Percentiles rank a stretch among this genome's conserved stretches.
Conservation (phyloP, 1,139 yeast genomes). For the Suhomyces kunorum region DNA sequence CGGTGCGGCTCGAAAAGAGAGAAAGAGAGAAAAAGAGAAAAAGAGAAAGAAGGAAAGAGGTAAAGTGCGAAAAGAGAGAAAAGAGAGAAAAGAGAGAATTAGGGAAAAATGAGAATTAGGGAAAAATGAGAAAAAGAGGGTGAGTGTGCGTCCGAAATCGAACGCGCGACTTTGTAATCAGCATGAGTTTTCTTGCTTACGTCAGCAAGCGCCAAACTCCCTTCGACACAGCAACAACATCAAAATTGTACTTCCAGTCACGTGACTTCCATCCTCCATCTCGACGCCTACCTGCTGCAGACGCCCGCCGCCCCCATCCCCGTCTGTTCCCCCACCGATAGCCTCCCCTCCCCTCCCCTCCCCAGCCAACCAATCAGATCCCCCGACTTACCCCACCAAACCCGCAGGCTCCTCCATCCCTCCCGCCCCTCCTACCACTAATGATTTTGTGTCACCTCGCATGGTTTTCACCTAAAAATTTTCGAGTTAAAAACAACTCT, state of each 20-base stretch:
- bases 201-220: too few relatives aligned
- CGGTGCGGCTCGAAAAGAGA: too few relatives aligned
- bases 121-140: neutral
- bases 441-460: slow-evolving; percentile 10
- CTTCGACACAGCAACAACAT: too few relatives aligned
- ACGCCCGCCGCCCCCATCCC: neutral
- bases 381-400: neutral
- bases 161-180: too few relatives aligned
- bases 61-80: neutral
- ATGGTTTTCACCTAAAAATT: slow-evolving; percentile 11
- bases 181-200: too few relatives aligned
- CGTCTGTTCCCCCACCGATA: neutral
- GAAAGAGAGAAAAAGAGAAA: neutral
- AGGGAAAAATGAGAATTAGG: neutral
- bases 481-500: slow-evolving; percentile 9
- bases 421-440: neutral
- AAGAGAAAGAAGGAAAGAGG: neutral
- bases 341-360: neutral
- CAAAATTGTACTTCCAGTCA: too few relatives aligned
- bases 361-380: neutral
- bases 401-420: neutral
- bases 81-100: neutral
- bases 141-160: too few relatives aligned
- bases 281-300: too few relatives aligned
- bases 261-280: neutral